Evolutionary conservation across 805 yeast species (phyloP), one percentile per base, ranked within the genome.

Genomic region (Wickerhamomyces canadensis): DNA sequence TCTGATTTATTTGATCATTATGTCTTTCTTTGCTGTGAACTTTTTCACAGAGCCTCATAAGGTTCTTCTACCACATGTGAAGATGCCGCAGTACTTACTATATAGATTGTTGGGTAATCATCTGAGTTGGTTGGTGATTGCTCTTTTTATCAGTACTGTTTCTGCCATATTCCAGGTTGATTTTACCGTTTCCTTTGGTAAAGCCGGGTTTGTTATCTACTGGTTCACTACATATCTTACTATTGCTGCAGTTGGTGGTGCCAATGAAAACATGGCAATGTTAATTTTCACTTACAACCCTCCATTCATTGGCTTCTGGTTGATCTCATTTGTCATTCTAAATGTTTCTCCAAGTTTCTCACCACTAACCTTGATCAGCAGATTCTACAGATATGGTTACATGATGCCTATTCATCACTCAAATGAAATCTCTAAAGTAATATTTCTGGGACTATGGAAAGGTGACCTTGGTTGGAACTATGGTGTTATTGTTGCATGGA

Each of bases 221-320:
- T 85, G 94, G 94, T 70, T 80, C 74, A 47, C 77, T 24, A 68
- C 78, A 6, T 84, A 64, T 55, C 47, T 84, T 34, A 72, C 85
- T 6, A 78, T 84, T 85, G 62, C 77, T 44, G 85, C 89, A 1
- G 81, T 83, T 25, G 94, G 94, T 41, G 75, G 82, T 31, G 78
- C 81, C 22, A 81, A 79, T 52, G 93, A 84, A 58, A 75, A 80
- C 43, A 61, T 72, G 48, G 77, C 78, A 1, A 53, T 77, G 56
- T 23, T 82, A 6, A 54, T 72, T 7, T 61, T 80, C 33, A 58
- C 77, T 6, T 38, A 64, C 13, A 67, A 68, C 35, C 91, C 93
- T 1, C 86, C 87, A 21, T 48, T 70, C 36, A 46, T 80, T 34
- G 88, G 89, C 0, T 74, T 81, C 49, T 82, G 89, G 87, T 54